phyloP scores from a whole-genome alignment of 2,329 filamentous ascomycete species.

The Rhynchosporium agropyri region DNA sequence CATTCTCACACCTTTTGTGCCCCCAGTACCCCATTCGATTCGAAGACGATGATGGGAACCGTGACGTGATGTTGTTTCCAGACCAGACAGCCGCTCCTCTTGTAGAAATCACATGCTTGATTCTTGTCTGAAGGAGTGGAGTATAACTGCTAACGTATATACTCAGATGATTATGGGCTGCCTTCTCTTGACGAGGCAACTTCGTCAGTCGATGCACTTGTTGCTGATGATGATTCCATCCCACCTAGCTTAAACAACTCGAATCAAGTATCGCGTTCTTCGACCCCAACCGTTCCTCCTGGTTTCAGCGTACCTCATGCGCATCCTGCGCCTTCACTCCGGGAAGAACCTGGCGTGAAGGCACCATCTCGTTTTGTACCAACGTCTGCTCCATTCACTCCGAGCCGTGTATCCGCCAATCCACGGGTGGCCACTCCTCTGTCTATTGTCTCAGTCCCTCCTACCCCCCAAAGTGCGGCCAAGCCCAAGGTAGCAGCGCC shows the following conservation, averaged over 20 bases:
- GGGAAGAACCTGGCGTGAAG: conserved; percentile 36
- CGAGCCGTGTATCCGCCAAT: conserved; percentile 33
- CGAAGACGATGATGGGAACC: conserved; percentile 65
- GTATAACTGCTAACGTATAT: conserved; percentile 32
- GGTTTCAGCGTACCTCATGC: conserved; percentile 46
- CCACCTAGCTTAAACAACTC: conserved; percentile 27
- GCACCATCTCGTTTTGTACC: conserved; percentile 35
- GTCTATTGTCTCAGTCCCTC: conserved; percentile 36
- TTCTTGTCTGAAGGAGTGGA: conserved; percentile 6
- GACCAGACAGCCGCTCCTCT: conserved; percentile 28
- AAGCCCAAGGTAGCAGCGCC: conserved; percentile 1
- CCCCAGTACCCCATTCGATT: conserved; percentile 43
- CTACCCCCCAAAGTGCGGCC: conserved; percentile 26
- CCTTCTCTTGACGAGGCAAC: conserved; percentile 62
- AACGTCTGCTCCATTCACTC: conserved; percentile 39
- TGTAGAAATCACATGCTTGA: conserved; percentile 47
- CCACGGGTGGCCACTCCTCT: conserved; percentile 38
- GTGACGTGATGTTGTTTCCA: conserved; percentile 51
- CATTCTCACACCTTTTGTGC: conserved; percentile 48
- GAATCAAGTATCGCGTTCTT: conserved; percentile 37
- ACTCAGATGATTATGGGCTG: conserved; percentile 62
- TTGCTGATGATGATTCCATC: conserved; percentile 54
- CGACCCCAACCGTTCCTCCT: conserved; percentile 50
- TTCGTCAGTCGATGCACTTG: conserved; percentile 68
- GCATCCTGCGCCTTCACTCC: conserved; percentile 43